Conservation (phyloP, 495 filamentous ascomycete genomes). For the Penicillium maclennaniae region DNA sequence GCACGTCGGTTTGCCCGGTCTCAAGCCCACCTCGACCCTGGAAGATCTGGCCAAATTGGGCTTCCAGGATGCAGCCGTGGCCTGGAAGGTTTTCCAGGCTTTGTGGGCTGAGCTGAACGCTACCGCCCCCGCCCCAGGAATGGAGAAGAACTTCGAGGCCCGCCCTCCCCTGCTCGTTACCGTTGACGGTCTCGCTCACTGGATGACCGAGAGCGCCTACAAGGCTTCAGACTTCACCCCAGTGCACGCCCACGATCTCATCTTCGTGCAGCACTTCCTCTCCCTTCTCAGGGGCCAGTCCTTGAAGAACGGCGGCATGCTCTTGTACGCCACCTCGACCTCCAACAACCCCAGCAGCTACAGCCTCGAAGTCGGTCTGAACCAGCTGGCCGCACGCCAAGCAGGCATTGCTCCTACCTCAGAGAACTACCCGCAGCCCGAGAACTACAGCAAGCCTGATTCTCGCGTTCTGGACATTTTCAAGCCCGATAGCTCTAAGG, state of each 20-base stretch:
- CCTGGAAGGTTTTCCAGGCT: constrained; percentile 78
- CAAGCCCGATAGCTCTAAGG: constrained; percentile 28
- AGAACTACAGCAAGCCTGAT: constrained; percentile 68
- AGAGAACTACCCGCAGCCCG: constrained; percentile 47
- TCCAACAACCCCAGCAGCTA: constrained; percentile 60
- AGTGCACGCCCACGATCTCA: constrained; percentile 85
- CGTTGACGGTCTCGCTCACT: constrained; percentile 73
- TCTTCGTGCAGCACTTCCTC: constrained; percentile 70
- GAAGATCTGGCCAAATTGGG: constrained; percentile 65
- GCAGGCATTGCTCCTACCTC: constrained; percentile 29
- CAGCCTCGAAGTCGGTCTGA: constrained; percentile 62
- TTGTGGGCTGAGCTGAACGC: constrained; percentile 74
- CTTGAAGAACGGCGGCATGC: constrained; percentile 73
- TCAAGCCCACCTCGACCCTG: constrained; percentile 59
- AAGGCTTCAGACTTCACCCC: constrained; percentile 58
- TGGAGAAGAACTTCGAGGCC: constrained; percentile 34
- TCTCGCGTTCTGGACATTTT: constrained; percentile 55
- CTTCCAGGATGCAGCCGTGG: constrained; percentile 65
- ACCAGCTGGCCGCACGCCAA: constrained; percentile 44
- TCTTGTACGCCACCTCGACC: constrained; percentile 68
- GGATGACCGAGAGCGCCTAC: constrained; percentile 77
- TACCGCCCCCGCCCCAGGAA: constrained; percentile 44
- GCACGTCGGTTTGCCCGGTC: constrained; percentile 55
- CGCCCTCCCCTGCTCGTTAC: constrained; percentile 77
- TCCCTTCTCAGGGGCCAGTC: constrained; percentile 58